These are phyloP conservation scores for Filobasidium uniguttulatum DNA, from an alignment of 1,284 basidiomycete species.

Conservation along the genomic window DNA sequence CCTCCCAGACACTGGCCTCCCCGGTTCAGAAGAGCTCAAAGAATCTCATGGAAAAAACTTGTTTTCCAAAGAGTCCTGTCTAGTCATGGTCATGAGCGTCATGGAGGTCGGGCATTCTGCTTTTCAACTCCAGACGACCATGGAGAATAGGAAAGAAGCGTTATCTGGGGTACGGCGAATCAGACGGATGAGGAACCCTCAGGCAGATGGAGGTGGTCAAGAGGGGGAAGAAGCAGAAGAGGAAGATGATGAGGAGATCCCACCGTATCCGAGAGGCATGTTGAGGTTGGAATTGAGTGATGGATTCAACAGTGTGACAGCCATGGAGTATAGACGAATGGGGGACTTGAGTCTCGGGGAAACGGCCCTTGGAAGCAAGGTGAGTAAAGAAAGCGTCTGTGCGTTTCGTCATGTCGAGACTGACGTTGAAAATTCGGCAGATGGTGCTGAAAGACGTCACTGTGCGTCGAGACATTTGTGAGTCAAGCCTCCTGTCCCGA, in stretches of 20 bases:
- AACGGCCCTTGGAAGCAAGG: conserved; percentile 32
- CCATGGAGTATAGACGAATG: conserved; percentile 31
- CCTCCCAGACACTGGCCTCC: conserved; percentile 14
- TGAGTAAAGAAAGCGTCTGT: conserved; percentile 12
- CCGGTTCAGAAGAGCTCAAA: neutral
- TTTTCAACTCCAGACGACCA: conserved; percentile 27
- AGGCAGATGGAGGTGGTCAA: conserved; percentile 18
- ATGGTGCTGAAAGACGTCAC: conserved; percentile 27
- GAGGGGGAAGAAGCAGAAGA: conserved; percentile 20
- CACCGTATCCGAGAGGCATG: conserved; percentile 33
- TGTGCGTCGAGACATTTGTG: conserved; percentile 20
- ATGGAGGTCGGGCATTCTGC: conserved; percentile 31
- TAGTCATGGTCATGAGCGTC: conserved; percentile 28
- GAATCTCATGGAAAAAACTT: neutral
- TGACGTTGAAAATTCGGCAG: conserved; percentile 15
- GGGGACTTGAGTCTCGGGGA: conserved; percentile 25
- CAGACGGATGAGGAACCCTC: conserved; percentile 26
- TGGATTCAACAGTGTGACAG: conserved; percentile 25
- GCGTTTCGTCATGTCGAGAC: neutral
- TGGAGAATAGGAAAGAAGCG: conserved; percentile 31
- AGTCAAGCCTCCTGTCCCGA: conserved; percentile 4
- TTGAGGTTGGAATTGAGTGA: conserved; percentile 28
- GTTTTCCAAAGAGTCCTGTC: conserved; percentile 4
- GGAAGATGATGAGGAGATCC: conserved; percentile 21
- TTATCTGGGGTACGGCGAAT: conserved; percentile 29